These are phyloP conservation scores for grape (Vitis vinifera) DNA, from an alignment of 164 flowering plant genomes.

Conservation along the genomic window ASM3070453v1 NC_081807.1:6363501-6364000, in stretches of 20 bases:
- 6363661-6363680: too few relatives aligned
- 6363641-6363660: too few relatives aligned
- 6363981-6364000: constrained; percentile 70
- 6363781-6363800: constrained; percentile 62
- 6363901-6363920: constrained; percentile 90
- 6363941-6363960: constrained; percentile 83
- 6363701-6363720: constrained; percentile 56
- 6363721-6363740: constrained; percentile 89
- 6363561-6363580: too few relatives aligned
- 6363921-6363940: constrained; percentile 80
- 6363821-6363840: constrained; percentile 97
- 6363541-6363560: too few relatives aligned
- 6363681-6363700: constrained; percentile 27
- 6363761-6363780: constrained; percentile 97
- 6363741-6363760: constrained; percentile 97
- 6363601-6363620: too few relatives aligned
- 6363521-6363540: too few relatives aligned
- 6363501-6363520: constrained; percentile 18
- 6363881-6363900: constrained; percentile 95
- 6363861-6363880: constrained; percentile 92
- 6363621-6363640: too few relatives aligned
- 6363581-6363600: too few relatives aligned
- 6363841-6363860: constrained; percentile 80
- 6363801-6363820: constrained; percentile 64
- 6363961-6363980: constrained; percentile 84